Conservation (phyloP, 441 rosid genomes). For the Syzygium syzygioides region DNA sequence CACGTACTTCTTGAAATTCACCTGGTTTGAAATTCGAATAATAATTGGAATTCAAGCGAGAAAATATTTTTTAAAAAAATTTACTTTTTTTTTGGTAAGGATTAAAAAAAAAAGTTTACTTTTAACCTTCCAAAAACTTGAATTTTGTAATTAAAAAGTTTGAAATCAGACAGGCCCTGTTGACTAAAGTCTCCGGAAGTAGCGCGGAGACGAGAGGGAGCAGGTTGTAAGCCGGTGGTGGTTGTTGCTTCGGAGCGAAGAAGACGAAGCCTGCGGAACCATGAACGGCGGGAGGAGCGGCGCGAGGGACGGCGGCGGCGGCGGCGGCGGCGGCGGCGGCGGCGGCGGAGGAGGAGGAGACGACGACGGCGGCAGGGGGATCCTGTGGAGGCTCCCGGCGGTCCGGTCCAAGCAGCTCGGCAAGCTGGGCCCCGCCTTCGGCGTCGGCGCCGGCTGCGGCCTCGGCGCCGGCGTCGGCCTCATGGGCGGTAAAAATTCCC, state of each 20-base stretch:
- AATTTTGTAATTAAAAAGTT: too few relatives aligned
- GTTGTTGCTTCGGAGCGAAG: neutral
- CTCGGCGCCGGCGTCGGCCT: constrained; percentile 78
- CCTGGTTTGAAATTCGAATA: too few relatives aligned
- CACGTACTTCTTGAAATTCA: too few relatives aligned
- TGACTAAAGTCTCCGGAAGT: neutral
- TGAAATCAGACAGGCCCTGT: neutral
- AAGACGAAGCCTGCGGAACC: neutral
- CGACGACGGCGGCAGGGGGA: constrained; percentile 21
- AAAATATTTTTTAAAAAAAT: too few relatives aligned
- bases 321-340: constrained; percentile 7
- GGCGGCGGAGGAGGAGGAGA: constrained; percentile 18
- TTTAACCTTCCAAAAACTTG: too few relatives aligned
- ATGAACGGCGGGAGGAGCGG: neutral
- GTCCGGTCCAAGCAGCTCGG: constrained; percentile 54
- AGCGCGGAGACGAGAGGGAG: neutral
- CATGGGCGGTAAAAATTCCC: constrained; percentile 47
- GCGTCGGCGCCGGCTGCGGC: constrained; percentile 82
- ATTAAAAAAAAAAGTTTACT: too few relatives aligned
- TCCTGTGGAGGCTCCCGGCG: constrained; percentile 86
- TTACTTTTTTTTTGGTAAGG: too few relatives aligned
- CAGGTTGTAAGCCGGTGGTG: neutral
- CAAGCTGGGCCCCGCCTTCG: constrained; percentile 77
- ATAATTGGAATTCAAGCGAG: too few relatives aligned
- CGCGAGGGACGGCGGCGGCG: constrained; percentile 13